Evolutionary conservation across 352 stramenopile genomes (phyloP), one percentile per base, ranked within the genome.

Genomic region (Pythium angustatum): DNA sequence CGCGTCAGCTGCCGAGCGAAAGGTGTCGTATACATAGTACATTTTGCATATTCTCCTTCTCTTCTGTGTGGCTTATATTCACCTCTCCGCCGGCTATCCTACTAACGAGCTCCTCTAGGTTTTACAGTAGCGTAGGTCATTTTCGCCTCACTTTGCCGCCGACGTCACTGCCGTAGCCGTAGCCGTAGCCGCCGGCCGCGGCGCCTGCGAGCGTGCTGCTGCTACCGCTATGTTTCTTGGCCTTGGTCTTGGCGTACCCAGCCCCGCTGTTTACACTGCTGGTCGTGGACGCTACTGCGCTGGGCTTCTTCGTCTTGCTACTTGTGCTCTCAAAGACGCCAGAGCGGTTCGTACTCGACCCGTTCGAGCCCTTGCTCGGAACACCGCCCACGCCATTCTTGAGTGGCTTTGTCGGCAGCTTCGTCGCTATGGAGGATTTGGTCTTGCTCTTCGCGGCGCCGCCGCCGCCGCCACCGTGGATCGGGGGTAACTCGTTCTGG

Each of bases 401-500:
- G 22, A 33, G 17, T 10, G 52, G n/a, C 36, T 65, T 66, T 9
- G 56, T 41, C 19, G 51, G 51, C 27, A 58, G 45, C 33, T 62
- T 68, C 9, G 40, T 43, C 10, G 33, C 33, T 12, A 12, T 33
- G 19, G 17, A 19, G 12, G 43, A 41, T 27, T 59, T 58, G 41
- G 26, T 31, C 51, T 71, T 70, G 62, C n/a, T n/a, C 51, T 74
- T 71, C n/a, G n/a, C n/a, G 55, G 50, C 24, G 2, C 56, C 24
- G 43, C 44, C 50, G 21, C 73, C 68, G 21, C 55, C n/a, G 38
- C 58, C 51, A 21, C 73, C 68, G 54, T 84, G 78, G 56, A 87
- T 87, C 19, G 78, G 78, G 28, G 78, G 78, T 17, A 87, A 22
- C 51, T 82, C 78, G 51, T 84, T 78, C 43, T 79, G 66, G 17